Base-by-base conservation (phyloP, 352 stramenopile genomes). In the Phytophthora chlamydospora region DNA sequence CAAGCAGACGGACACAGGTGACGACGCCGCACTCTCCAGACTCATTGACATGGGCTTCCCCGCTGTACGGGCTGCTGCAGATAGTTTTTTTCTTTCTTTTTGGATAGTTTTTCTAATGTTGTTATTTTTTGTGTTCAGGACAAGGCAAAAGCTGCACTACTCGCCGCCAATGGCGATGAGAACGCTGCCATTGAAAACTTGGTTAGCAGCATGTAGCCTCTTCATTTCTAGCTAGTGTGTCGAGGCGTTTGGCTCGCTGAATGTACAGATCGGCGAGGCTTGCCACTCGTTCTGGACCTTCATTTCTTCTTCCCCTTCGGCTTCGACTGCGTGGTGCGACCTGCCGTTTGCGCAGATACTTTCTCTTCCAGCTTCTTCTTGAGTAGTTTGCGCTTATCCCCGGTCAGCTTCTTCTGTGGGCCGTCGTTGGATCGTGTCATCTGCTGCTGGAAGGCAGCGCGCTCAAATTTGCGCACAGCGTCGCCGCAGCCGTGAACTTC, bases 11-110 rank as follows among this genome's bases (percentile, higher is more conserved):
- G 66, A 76, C 11, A 76, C 71, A 29, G 61, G 63, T 11, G 69
- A 81, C 54, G 80, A 83, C 39, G 86, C 77, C 6, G 83, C 86
- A 1, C 73, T 97, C 11, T 72, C 66, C 17, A 70, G 86, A 24
- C 77, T 97, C 51, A 80, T 81, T 9, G 90, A 96, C 57, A 97
- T 97, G 89, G 89, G 88, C 13, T 97, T 97, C 40, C 60, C 83
- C 9, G 77, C 85, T 44, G 83, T 91, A 73, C 48, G 71, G 27
- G 21, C 1, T 9, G 24, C 11, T n/a, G 9, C 27, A 36, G 5
- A 4, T 10, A 35, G 8, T 21, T 12, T 41, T 29, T 47, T 55
- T 24, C 33, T n/a, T 41, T 51, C 6, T 0, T 58, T 34, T 32
- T 12, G 4, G 27, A 16, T 14, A 54, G 45, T 14, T 4, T 27